A percentile compares a stretch with the other conserved stretches of the same genome.
Conservation (phyloP, 371 early-diverging fungal species). For the Basidiobolus meristosporus region DNA sequence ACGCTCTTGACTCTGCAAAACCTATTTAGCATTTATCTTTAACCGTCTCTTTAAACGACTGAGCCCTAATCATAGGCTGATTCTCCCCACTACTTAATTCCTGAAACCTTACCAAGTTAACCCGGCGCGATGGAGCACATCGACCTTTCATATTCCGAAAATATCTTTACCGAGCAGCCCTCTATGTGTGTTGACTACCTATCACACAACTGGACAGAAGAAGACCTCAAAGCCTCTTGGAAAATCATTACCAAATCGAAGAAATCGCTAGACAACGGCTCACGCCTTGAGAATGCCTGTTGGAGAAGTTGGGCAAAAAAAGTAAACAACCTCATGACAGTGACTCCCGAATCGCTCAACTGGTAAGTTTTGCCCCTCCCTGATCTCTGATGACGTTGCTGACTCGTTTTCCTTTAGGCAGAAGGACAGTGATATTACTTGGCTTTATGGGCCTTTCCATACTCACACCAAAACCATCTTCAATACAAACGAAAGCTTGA, state of each 20-base stretch:
- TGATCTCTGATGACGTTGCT: no score
- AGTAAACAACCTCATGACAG: slow-evolving; percentile 26
- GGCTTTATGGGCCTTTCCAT: slow-evolving; percentile 39
- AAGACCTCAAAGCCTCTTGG: slow-evolving; percentile 29
- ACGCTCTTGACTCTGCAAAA: no score
- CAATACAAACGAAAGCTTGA: background rate
- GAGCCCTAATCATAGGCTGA: no score
- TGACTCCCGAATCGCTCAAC: slow-evolving; percentile 29
- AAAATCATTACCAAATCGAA: slow-evolving; percentile 25
- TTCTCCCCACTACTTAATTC: no score
- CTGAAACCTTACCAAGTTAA: no score
- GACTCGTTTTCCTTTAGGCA: no score
- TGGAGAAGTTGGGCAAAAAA: slow-evolving; percentile 49
- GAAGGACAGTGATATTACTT: slow-evolving; percentile 40
- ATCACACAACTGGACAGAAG: slow-evolving; percentile 31
- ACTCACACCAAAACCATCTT: slow-evolving; percentile 10
- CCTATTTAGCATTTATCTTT: no score
- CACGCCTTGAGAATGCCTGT: slow-evolving; percentile 40
- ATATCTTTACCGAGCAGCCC: no score
- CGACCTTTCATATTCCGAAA: no score
- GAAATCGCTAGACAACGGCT: slow-evolving; percentile 26
- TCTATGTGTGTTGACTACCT: slow-evolving; percentile 32
- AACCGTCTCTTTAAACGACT: no score
- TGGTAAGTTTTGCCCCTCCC: no score
- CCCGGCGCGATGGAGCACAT: no score